phyloP scores from a whole-genome alignment of 352 stramenopile genomes.

The Phytophthora kernoviae region DNA sequence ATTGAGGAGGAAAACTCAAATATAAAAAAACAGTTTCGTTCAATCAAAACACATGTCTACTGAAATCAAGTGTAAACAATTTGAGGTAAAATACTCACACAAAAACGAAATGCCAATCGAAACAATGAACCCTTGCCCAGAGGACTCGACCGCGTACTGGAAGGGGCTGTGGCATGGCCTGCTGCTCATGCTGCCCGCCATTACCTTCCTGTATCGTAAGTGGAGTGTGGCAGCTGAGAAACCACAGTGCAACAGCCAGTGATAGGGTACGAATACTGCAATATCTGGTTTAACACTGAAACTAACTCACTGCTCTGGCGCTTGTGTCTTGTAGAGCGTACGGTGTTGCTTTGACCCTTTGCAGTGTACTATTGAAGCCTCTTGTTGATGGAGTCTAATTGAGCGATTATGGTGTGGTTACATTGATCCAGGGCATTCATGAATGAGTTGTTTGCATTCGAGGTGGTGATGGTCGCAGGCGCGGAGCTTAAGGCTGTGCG shows the following conservation, averaged over 20 bases:
- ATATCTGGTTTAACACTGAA: background rate
- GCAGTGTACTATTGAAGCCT: no score
- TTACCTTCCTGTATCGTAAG: conserved; percentile 53
- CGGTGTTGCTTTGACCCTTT: conserved; percentile 7
- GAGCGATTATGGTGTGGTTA: conserved; percentile 6
- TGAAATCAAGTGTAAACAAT: no score
- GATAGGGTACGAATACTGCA: conserved; percentile 40
- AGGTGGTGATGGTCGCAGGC: conserved; percentile 66
- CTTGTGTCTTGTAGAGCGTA: conserved; percentile 38
- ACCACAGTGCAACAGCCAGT: conserved; percentile 30
- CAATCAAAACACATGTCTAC: no score
- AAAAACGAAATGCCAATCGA: no score
- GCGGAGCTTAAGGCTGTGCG: conserved; percentile 66
- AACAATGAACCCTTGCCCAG: conserved; percentile 33
- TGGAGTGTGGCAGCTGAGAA: conserved; percentile 35
- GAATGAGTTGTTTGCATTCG: conserved; percentile 69
- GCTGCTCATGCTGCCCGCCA: conserved; percentile 52
- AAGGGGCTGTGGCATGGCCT: conserved; percentile 57
- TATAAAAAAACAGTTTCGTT: no score
- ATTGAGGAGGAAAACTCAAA: no score
- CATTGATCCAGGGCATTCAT: conserved; percentile 46
- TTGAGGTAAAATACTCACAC: no score
- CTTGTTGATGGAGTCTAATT: no score
- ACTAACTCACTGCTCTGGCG: background rate
- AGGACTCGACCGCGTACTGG: conserved; percentile 47